Percentiles rank a stretch among this genome's conserved stretches.
Evolutionary conservation across 169 alveolate genomes (phyloP).

Genomic region (Fabrea salina): DNA sequence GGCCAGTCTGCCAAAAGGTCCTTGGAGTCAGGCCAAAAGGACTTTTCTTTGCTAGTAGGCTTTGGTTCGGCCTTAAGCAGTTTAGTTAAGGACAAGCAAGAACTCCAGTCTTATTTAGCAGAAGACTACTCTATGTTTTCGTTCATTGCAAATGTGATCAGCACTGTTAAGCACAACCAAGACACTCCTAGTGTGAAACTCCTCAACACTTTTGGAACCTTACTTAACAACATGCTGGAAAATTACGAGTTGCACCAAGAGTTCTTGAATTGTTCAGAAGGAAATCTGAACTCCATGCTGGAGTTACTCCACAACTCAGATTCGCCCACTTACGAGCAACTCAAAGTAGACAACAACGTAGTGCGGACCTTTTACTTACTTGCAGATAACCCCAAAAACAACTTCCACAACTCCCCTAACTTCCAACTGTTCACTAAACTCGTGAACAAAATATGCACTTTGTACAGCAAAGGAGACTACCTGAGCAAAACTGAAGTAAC

Average conservation of each 20-base stretch:
- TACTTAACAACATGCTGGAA: not conserved
- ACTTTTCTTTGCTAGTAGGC: not conserved
- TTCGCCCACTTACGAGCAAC: slow-evolving; percentile 16
- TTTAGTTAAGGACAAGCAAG: not conserved
- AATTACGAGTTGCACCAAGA: not conserved
- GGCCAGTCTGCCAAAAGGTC: not conserved
- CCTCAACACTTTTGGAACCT: not conserved
- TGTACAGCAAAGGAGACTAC: slow-evolving; percentile 7
- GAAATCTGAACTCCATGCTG: not conserved
- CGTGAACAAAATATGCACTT: not conserved
- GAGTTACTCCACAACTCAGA: not conserved
- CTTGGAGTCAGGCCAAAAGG: not conserved
- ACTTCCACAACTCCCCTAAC: not conserved
- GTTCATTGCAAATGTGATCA: not conserved
- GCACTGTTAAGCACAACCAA: not conserved
- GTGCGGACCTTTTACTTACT: not conserved
- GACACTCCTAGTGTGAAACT: not conserved
- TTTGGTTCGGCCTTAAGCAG: not conserved
- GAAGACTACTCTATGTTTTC: not conserved
- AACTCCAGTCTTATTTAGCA: not conserved
- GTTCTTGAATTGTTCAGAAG: not conserved
- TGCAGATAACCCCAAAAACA: not conserved
- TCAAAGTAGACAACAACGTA: not conserved
- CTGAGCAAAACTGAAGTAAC: slow-evolving; percentile 21
- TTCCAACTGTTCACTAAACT: not conserved